Base-by-base conservation (phyloP, 306 rosid genomes). In the Casuarina cunninghamiana region DNA sequence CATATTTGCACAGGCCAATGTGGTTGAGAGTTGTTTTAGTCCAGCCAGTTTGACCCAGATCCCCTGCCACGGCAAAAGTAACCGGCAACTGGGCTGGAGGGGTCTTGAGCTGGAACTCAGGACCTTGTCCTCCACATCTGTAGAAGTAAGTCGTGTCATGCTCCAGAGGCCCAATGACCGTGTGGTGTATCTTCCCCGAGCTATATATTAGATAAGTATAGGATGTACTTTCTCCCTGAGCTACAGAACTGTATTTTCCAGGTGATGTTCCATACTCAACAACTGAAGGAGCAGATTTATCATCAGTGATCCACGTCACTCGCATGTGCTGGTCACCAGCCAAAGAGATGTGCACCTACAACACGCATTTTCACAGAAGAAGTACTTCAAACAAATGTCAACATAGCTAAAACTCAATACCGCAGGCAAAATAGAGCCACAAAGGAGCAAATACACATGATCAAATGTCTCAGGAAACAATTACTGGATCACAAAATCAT, bases 31-130 rank as follows among this genome's bases (percentile, higher is more conserved):
- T 94, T 50, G 98, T 90, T 75, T 88, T 89, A 6, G 98, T 94
- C 98, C 98, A 94, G 62, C 86, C 93, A 46, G 95, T 89, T 83
- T 94, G 98, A 39, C 98, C 98, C 13, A 94, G 82, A 89, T 94
- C 97, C 71, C 95, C 98, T 0, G 93, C 97, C 87, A 94, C 97
- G 1, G 97, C 90, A 76, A 94, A 92, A 68, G 91, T 88, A 72
- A 94, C 73, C 4, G 98, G 98, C 53, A 94, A 81, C 71, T 89
- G 94, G 53, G 95, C 82, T 17, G 98, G 93, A 74, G 97, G 98
- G 55, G 97, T 94, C 84, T 85, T 92, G 77, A 92, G 81, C 89
- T 85, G 89, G 53, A 90, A 86, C 86, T 90, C 97, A 0, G 89
- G 85, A 73, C 90, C 98, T 86, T 84, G 84, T 71, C 93, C 86